These are phyloP conservation scores for Colletotrichum destructivum DNA, from an alignment of 2,329 filamentous ascomycete species.

Conservation along the genomic window DNA sequence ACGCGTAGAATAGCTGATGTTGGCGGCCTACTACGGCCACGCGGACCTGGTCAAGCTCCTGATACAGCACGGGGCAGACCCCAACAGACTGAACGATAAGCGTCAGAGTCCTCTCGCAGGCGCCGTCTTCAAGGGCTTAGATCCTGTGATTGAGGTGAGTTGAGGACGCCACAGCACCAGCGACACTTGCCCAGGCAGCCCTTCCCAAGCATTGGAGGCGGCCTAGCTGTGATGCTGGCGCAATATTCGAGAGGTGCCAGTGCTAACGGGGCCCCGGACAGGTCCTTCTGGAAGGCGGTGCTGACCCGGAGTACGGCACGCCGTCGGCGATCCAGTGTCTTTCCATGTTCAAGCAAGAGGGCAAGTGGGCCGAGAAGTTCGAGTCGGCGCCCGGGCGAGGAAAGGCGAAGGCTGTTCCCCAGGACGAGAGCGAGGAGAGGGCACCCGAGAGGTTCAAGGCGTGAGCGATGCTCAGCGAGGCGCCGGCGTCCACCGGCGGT, in stretches of 20 bases:
- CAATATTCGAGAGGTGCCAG: neutral
- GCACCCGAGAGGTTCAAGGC: conserved; percentile 37
- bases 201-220: neutral
- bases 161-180: too few relatives aligned
- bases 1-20: conserved; percentile 70
- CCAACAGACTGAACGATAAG: conserved; percentile 77
- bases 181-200: too few relatives aligned
- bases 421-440: conserved; percentile 27
- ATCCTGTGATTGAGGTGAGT: conserved; percentile 71
- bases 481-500: neutral
- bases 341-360: conserved; percentile 67
- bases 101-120: conserved; percentile 80
- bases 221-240: neutral
- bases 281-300: conserved; percentile 66
- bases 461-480: conserved; percentile 3
- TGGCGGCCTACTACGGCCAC: conserved; percentile 80
- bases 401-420: conserved; percentile 50
- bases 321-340: conserved; percentile 66
- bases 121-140: conserved; percentile 80
- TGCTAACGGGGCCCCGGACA: conserved; percentile 43
- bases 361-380: conserved; percentile 65
- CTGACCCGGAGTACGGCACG: conserved; percentile 67
- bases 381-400: conserved; percentile 64
- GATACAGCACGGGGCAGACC: conserved; percentile 74
- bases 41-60: conserved; percentile 72